Base-by-base conservation (phyloP, 1,284 basidiomycete species). In the Cutaneotrichosporon dermatis region DNA sequence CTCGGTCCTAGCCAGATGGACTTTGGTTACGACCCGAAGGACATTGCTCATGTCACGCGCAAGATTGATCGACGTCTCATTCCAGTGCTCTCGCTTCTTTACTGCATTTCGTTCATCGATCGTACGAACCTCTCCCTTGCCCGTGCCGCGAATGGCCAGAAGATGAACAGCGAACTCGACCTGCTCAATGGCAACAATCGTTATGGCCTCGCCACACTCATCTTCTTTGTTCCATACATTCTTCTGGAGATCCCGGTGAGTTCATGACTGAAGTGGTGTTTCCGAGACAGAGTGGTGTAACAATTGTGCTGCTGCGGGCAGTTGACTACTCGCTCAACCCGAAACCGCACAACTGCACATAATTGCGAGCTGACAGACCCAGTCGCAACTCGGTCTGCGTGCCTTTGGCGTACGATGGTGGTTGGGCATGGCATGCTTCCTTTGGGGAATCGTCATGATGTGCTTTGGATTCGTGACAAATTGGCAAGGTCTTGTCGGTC, bases 141-240 rank as follows among this genome's bases (percentile, higher is more conserved):
- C 3, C 74, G 74, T n/a, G 54, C 56, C 2, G 62, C 59, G 51
- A 64, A 64, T 57, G 5, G 15, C 3, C 5, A 34, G 10, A 33
- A 45, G 6, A 77, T 76, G 69, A 61, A 64, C 34, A 48, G 35
- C 6, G 69, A 63, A 4, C 62, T 78, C 1, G 11, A 66, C 15
- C 61, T 74, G 1, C 57, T 58, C n/a, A 55, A 76, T 37, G 77
- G 76, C 6, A 75, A 73, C 37, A 69, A 76, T 46, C 67, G 73
- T 35, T 79, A 78, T 63, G 68, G 70, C 35, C 69, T 78, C 57
- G 69, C 70, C 51, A 67, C 72, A 0, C 58, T 76, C 33, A 60
- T 76, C 8, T 76, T 77, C 67, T 77, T 76, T 63, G 60, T 75
- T 33, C 71, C 75, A 11, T 75, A 77, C 62, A 73, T 79, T 60